phyloP scores from a whole-genome alignment of 1,284 basidiomycete species.

The Fomitopsis schrenkii region DNA sequence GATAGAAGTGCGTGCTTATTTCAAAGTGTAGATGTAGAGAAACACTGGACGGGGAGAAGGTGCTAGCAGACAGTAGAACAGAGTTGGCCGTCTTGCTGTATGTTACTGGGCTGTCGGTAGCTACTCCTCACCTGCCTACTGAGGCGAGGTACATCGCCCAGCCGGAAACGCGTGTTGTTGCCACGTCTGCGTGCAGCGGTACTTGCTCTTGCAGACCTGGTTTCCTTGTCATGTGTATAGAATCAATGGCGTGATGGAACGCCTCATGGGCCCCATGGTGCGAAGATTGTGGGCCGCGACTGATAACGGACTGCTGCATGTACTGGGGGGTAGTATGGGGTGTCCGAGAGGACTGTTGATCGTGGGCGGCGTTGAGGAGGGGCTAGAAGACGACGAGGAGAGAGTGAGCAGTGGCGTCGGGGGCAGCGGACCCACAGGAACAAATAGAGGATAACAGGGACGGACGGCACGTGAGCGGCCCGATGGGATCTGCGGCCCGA shows the following conservation, averaged over 20 bases:
- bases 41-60: background rate
- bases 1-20: constrained; percentile 1
- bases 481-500: constrained; percentile 8
- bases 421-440: constrained; percentile 19
- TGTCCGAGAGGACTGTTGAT: background rate
- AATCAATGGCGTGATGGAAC: background rate
- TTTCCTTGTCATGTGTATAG: background rate
- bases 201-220: background rate
- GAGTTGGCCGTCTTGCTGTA: background rate
- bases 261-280: background rate
- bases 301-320: background rate
- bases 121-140: constrained; percentile 4
- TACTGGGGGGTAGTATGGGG: background rate
- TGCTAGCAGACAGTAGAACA: background rate
- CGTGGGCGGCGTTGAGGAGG: background rate
- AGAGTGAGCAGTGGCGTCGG: background rate
- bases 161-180: background rate
- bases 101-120: background rate
- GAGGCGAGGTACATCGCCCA: background rate
- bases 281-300: background rate
- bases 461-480: constrained; percentile 14
- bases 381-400: background rate
- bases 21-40: background rate
- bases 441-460: constrained; percentile 17
- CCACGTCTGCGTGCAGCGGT: background rate